A percentile compares a stretch with the other conserved stretches of the same genome.
These are phyloP conservation scores for Ramaria sp. DNA, from an alignment of 768 basidiomycete species.

Conservation along the genomic window DNA sequence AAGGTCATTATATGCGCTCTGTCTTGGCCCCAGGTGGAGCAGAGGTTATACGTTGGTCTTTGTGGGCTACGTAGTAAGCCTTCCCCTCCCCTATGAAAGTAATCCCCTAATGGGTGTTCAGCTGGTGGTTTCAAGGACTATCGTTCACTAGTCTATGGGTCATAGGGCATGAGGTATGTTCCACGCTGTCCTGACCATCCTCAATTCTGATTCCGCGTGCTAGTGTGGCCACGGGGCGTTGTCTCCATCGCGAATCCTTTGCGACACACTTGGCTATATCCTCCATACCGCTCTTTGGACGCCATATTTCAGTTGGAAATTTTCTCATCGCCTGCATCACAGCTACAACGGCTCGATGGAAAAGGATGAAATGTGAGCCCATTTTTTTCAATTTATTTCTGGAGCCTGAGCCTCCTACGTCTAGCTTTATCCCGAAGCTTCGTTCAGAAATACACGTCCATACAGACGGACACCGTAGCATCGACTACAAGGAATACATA, in stretches of 20 bases:
- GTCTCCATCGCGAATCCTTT: conserved; percentile 33
- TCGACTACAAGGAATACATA: conserved; percentile 16
- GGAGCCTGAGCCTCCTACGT: neutral
- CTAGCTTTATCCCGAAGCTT: conserved; percentile 46
- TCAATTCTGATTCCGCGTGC: neutral
- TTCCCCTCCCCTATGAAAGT: neutral
- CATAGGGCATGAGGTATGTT: conserved; percentile 44
- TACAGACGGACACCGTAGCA: conserved; percentile 14
- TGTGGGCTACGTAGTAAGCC: conserved; percentile 40
- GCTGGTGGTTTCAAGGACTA: conserved; percentile 52
- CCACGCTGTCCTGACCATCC: neutral
- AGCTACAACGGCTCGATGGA: conserved; percentile 66
- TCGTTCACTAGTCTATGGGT: conserved; percentile 53
- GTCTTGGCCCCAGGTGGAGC: conserved; percentile 16
- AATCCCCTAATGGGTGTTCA: conserved; percentile 12
- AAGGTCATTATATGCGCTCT: conserved; percentile 18
- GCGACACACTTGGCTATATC: conserved; percentile 33
- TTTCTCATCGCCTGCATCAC: conserved; percentile 63
- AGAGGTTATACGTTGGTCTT: conserved; percentile 24
- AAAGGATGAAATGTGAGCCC: conserved; percentile 66
- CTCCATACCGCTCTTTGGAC: conserved; percentile 9
- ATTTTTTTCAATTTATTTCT: neutral
- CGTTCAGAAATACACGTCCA: conserved; percentile 43
- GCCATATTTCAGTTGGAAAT: conserved; percentile 16
- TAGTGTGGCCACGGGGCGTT: conserved; percentile 49